phyloP scores from a whole-genome alignment of 345 rosid species.

The Rhizophora mangle region DNA sequence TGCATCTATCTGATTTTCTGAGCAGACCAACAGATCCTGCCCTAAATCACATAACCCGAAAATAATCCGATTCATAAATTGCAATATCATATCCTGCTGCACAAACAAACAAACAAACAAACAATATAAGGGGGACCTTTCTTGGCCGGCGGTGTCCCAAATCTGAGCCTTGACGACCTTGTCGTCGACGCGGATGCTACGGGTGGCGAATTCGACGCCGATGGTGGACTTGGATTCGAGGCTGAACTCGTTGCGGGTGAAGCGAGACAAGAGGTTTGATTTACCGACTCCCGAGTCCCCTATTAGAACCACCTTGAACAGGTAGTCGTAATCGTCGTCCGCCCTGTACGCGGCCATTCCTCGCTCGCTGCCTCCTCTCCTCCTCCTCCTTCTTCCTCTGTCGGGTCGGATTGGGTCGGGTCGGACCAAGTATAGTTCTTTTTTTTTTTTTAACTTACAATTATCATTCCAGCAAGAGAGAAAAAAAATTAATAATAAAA shows the following conservation, averaged over 20 bases:
- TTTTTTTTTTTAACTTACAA: no score
- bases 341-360: conserved; percentile 65
- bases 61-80: no score
- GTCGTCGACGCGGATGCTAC: conserved; percentile 68
- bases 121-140: conserved; percentile 36
- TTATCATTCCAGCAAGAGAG: no score
- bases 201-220: conserved; percentile 84
- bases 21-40: not conserved
- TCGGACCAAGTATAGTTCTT: no score
- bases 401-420: no score
- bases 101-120: not conserved
- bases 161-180: conserved; percentile 84
- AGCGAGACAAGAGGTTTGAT: conserved; percentile 68
- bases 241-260: conserved; percentile 75
- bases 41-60: not conserved
- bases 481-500: no score
- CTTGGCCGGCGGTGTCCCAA: conserved; percentile 91
- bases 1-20: not conserved
- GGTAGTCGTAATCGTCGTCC: conserved; percentile 83
- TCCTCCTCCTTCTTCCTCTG: no score
- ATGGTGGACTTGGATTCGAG: conserved; percentile 83
- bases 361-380: no score
- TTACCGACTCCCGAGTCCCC: conserved; percentile 88
- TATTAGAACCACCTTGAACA: conserved; percentile 69
- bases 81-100: no score